These are phyloP conservation scores for Rubia yunnanensis DNA, from an alignment of 257 asterid species.

Conservation along the genomic window DNA sequence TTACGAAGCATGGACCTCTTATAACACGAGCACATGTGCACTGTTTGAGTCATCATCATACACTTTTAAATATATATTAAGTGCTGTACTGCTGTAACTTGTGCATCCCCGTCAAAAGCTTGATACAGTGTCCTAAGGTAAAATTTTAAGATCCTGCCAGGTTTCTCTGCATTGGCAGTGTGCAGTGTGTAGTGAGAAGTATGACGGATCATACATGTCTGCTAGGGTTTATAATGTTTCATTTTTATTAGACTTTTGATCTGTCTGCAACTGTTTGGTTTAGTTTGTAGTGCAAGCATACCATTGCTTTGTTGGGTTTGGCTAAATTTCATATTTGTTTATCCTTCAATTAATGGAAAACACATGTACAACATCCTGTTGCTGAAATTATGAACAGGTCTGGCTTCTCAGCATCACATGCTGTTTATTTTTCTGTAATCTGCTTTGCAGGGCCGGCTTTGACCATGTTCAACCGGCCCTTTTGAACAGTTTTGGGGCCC, in stretches of 20 bases:
- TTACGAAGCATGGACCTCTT: slow-evolving; percentile 2
- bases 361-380: background rate
- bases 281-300: background rate
- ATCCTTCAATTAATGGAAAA: background rate
- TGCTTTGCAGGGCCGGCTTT: too few relatives aligned
- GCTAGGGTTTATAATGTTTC: background rate
- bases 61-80: background rate
- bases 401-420: background rate
- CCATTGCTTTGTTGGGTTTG: background rate
- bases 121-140: slow-evolving; percentile 65
- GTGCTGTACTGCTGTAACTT: slow-evolving; percentile 28
- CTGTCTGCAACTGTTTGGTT: background rate
- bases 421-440: background rate
- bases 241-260: background rate
- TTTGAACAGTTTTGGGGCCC: too few relatives aligned
- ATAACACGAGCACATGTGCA: slow-evolving; percentile 23
- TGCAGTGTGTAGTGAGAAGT: slow-evolving; percentile 99
- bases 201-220: slow-evolving; percentile 69
- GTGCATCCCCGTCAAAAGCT: slow-evolving; percentile 32
- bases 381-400: background rate
- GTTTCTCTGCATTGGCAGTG: slow-evolving; percentile 99
- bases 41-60: slow-evolving; percentile 3
- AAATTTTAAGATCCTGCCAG: slow-evolving; percentile 75
- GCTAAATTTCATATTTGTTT: background rate
- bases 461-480: too few relatives aligned